Evolutionary conservation across 352 stramenopile genomes (phyloP).

Genomic region (Pseudoperonospora humuli): DNA sequence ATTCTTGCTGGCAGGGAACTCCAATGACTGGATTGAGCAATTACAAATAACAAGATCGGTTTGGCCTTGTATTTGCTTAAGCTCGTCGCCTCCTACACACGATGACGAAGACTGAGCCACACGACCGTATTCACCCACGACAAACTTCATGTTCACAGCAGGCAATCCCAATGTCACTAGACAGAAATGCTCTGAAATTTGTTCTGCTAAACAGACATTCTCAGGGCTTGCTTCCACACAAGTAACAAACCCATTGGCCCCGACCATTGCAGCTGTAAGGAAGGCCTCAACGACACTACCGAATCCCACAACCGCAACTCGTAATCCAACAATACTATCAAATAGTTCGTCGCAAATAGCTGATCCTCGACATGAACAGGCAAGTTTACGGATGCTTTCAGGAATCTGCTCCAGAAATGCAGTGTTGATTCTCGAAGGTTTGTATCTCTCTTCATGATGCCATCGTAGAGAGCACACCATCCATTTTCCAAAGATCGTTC

Average conservation of each 20-base stretch:
- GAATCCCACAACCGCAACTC: constrained; percentile 33
- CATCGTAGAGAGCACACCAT: constrained; percentile 13
- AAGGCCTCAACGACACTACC: constrained; percentile 44
- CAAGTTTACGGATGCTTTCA: constrained; percentile 16
- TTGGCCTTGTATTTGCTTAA: constrained; percentile 8
- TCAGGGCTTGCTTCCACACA: constrained; percentile 32
- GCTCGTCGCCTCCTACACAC: neutral
- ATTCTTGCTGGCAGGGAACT: constrained; percentile 19
- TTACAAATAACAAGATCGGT: constrained; percentile 37
- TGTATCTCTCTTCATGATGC: constrained; percentile 3
- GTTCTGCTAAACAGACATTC: constrained; percentile 11
- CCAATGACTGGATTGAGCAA: constrained; percentile 36
- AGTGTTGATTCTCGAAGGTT: neutral
- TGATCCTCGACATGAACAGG: constrained; percentile 19
- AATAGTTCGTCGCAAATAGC: constrained; percentile 10
- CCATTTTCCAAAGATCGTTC: neutral
- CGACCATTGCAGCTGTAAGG: constrained; percentile 31
- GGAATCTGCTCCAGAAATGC: constrained; percentile 16
- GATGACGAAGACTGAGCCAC: constrained; percentile 1
- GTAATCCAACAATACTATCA: constrained; percentile 26
- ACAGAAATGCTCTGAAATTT: constrained; percentile 12
- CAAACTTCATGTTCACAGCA: constrained; percentile 30
- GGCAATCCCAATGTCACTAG: constrained; percentile 21
- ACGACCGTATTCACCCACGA: constrained; percentile 10
- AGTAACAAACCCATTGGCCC: constrained; percentile 27